Evolutionary conservation across 2,329 filamentous ascomycete genomes (phyloP), one percentile per base, ranked within the genome.

Genomic region (Metarhizium brunneum): DNA sequence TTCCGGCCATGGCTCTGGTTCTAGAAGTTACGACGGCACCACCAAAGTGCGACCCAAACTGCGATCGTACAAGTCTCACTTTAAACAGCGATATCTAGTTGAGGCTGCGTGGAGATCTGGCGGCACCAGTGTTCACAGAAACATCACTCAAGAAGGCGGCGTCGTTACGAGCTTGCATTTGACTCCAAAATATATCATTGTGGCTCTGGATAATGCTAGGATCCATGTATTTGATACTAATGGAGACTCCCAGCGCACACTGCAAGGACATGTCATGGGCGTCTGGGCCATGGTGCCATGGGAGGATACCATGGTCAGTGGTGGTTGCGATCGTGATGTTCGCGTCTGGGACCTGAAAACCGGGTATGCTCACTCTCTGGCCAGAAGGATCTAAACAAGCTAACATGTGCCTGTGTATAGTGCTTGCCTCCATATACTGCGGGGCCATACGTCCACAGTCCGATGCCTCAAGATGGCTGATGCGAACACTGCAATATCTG

Each of bases 261-360:
- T 99, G 32, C 87, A 94, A 66, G 94, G 94, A 11, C 94, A 99
- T 73, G 89, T 97, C 48, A 99, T 99, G 94, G 94, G 94, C 45
- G 94, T 99, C 20, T 99, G 94, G 94, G 94, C 94, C 51, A 97
- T 99, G 92, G 91, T 99, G 29, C 94, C 94, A 6, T 96, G 92
- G 89, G 92, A 90, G 57, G 92, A 99, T 69, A 87, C 90, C 54
- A 79, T 99, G 58, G 94, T 99, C 58, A 96, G 91, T 64, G 94
- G 94, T 64, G 94, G 94, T 6, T 99, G 94, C 69, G 94, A 99
- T 73, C 84, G 94, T 58, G 94, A 99, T 68, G 94, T 99, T 32
- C 83, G 94, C 56, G 94, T 99, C 6, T 99, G 94, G 94, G 89
- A 99, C 66, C 85, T 99, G 77, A 85, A 86, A 52, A 95, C 90